phyloP scores from a whole-genome alignment of 1,284 basidiomycete genomes.

The Tremellales sp. region DNA sequence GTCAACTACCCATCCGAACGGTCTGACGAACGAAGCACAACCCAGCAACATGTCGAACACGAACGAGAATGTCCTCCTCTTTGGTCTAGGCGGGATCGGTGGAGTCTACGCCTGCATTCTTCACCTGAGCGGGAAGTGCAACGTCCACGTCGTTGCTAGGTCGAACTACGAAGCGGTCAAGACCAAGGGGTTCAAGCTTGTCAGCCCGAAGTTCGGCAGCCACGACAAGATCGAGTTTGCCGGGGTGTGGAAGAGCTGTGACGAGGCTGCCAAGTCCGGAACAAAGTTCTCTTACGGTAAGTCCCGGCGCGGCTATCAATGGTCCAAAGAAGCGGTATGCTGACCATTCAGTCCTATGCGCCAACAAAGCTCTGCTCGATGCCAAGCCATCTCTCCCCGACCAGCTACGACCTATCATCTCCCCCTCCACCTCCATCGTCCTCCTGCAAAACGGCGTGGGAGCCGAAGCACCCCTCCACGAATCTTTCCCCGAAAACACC shows the following conservation, averaged over 20 bases:
- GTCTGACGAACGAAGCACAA: not conserved
- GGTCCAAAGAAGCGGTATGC: not conserved
- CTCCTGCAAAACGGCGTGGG: slow-evolving; percentile 54
- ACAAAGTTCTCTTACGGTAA: slow-evolving; percentile 36
- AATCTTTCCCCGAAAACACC: slow-evolving; percentile 47
- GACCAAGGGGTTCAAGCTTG: slow-evolving; percentile 40
- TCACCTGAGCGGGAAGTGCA: slow-evolving; percentile 38
- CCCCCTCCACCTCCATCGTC: slow-evolving; percentile 46
- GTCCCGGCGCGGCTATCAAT: not conserved
- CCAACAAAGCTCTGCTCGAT: slow-evolving; percentile 48
- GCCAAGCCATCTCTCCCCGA: slow-evolving; percentile 42
- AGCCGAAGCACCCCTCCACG: slow-evolving; percentile 50
- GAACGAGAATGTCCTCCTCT: slow-evolving; percentile 39
- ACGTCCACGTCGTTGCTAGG: slow-evolving; percentile 50
- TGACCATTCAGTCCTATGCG: slow-evolving; percentile 36
- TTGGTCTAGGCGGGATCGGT: slow-evolving; percentile 50
- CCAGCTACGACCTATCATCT: slow-evolving; percentile 38
- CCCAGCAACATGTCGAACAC: slow-evolving; percentile 17
- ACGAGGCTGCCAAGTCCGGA: slow-evolving; percentile 40
- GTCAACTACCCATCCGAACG: not conserved
- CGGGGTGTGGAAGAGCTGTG: slow-evolving; percentile 39
- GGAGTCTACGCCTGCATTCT: slow-evolving; percentile 52
- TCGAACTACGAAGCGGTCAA: slow-evolving; percentile 49
- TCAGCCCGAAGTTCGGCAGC: slow-evolving; percentile 40
- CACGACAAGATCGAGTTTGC: slow-evolving; percentile 37